These are phyloP conservation scores for Cystobasidium onofrii DNA, from an alignment of 768 basidiomycete species.

Conservation along the genomic window DNA sequence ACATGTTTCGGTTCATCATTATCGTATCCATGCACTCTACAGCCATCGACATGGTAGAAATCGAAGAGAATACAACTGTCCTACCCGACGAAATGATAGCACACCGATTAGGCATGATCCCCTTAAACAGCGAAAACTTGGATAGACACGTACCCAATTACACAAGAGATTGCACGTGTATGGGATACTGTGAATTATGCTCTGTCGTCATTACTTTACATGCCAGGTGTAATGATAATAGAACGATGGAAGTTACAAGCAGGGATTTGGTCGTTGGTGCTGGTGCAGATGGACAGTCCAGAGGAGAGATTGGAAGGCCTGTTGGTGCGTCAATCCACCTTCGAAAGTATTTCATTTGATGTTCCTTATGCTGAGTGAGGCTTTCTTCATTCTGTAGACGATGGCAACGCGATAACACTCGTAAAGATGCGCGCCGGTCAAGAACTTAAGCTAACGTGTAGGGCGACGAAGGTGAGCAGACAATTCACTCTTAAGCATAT, in stretches of 20 bases:
- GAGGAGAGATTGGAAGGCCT: slow-evolving; percentile 35
- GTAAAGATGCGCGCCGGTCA: slow-evolving; percentile 56
- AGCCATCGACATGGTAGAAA: slow-evolving; percentile 97
- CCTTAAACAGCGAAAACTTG: slow-evolving; percentile 79
- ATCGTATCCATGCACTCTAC: slow-evolving; percentile 11
- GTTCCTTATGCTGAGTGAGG: too few species aligned
- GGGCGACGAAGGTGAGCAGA: slow-evolving; percentile 76
- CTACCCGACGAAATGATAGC: slow-evolving; percentile 96
- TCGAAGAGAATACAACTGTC: slow-evolving; percentile 81
- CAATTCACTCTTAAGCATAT: too few species aligned
- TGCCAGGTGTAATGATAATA: slow-evolving; percentile 53
- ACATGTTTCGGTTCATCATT: not conserved
- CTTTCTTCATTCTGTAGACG: not conserved
- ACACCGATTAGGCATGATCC: slow-evolving; percentile 89
- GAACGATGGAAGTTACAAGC: slow-evolving; percentile 78
- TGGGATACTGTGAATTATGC: slow-evolving; percentile 74
- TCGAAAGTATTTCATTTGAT: too few species aligned
- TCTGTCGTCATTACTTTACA: slow-evolving; percentile 73
- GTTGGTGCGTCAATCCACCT: slow-evolving; percentile 38
- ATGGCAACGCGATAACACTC: slow-evolving; percentile 10
- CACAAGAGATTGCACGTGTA: slow-evolving; percentile 70
- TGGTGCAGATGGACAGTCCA: slow-evolving; percentile 6
- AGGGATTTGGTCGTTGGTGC: slow-evolving; percentile 54
- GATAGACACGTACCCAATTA: slow-evolving; percentile 41
- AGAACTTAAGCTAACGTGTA: slow-evolving; percentile 72